Conservation (phyloP, 78 protist species). For the Abeoforma whisleri region DNA sequence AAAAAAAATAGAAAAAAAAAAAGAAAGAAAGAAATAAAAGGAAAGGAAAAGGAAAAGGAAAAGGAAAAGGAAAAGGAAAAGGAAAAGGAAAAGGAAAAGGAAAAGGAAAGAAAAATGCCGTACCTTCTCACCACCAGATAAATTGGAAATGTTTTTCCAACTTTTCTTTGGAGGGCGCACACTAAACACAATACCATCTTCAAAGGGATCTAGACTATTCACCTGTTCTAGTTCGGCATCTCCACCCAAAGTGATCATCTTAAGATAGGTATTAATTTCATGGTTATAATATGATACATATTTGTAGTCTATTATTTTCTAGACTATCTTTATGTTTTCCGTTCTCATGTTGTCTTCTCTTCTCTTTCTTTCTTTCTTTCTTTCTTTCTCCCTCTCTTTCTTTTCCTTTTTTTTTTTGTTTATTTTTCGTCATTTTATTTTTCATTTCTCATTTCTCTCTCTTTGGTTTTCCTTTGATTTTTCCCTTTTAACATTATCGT, state of each 20-base stretch:
- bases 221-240: conserved; percentile 99
- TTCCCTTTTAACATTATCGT: no score
- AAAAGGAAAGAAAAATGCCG: background rate
- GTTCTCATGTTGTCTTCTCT: no score
- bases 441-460: no score
- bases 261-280: conserved; percentile 33
- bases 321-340: no score
- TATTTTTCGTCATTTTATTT: no score
- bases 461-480: no score
- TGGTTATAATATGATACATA: no score
- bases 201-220: conserved; percentile 93
- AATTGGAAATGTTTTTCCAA: conserved; percentile 97
- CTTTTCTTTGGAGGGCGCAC: conserved; percentile 97
- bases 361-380: no score
- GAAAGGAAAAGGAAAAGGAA: conserved; percentile 2
- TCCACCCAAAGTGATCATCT: conserved; percentile 97
- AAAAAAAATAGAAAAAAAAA: background rate
- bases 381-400: no score
- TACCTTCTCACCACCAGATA: conserved; percentile 96
- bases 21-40: background rate
- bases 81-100: background rate
- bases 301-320: no score
- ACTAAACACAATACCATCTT: conserved; percentile 89
- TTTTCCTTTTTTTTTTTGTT: no score
- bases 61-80: conserved; percentile 1